Base-by-base conservation (phyloP, 441 rosid species). In the Eruca vesicaria region DNA sequence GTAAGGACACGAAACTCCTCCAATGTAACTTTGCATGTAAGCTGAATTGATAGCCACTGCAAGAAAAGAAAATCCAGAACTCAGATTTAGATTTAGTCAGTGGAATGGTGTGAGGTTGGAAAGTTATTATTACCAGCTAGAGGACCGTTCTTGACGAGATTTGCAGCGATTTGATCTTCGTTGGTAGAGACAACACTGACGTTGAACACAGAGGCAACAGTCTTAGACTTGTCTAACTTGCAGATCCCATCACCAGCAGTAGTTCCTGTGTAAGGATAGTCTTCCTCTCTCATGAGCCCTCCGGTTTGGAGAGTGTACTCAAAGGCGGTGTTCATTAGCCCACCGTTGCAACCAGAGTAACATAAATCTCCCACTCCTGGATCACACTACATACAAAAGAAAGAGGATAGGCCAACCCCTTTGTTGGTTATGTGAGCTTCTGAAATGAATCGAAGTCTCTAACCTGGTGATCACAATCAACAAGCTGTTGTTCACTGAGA, bases 391-490 rank as follows among this genome's bases (percentile, higher is more conserved):
- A 81, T 6, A 78, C 5, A 61, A 9, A 26, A 7, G 3, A 43
- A 3, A 43, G 26, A 23, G 26, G n/a, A 1, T 29, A 29, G 32
- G 5, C 5, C 32, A 31, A 31, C 35, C 6, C 8, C 4, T 38
- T n/a, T n/a, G n/a, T n/a, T n/a, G n/a, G n/a, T n/a, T 38, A 3
- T 15, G 1, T 45, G 31, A 28, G 4, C 5, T 28, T 28, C 6
- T 16, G 19, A 16, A 18, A 29, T 28, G 15, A 57, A 11, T 48
- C 18, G 6, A 68, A 60, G 21, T 11, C 43, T 15, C 43, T 15
- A 20, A 94, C 99, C 99, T 95, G 94, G 16, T 93, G 98, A 76
- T 93, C 98, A 78, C 99, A 96, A 72, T 96, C 99, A 69, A 96
- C 97, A 57, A 96, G 98, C 84, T 96, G 99, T 68, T 96, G 99